Conservation (phyloP, 352 stramenopile genomes). For the Blastocystis hominis region DNA sequence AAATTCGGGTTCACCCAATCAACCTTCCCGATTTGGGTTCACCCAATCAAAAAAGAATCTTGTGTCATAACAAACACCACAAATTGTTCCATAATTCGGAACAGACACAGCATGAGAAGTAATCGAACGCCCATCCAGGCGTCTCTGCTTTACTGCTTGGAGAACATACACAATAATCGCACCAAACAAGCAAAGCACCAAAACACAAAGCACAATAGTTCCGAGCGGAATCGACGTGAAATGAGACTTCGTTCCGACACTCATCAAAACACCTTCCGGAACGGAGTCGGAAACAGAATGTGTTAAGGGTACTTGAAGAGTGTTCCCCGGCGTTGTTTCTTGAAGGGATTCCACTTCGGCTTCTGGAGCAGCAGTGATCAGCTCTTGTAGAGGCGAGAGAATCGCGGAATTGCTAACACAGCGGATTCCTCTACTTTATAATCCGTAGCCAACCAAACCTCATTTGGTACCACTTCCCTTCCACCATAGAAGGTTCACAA, state of each 20-base stretch:
- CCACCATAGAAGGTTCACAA: background rate
- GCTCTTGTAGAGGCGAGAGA: background rate
- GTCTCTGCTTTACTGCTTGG: background rate
- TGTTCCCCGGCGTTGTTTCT: too few species aligned
- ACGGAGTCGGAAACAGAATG: background rate
- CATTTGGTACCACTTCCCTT: constrained; percentile 34
- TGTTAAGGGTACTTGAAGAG: too few species aligned
- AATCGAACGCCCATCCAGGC: background rate
- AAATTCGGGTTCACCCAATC: background rate
- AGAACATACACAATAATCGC: background rate
- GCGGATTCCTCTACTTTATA: background rate
- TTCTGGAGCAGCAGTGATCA: background rate
- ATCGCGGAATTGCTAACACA: background rate
- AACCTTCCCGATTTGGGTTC: background rate
- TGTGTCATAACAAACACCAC: background rate
- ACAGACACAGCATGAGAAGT: background rate
- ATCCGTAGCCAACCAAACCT: background rate
- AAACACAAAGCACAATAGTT: background rate
- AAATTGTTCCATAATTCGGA: constrained; percentile 18
- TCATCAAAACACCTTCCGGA: background rate
- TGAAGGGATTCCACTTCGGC: background rate
- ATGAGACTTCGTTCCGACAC: background rate
- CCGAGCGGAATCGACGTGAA: background rate
- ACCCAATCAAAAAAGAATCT: background rate
- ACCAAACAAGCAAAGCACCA: background rate